These are phyloP conservation scores for Suillus clintonianus DNA, from an alignment of 768 basidiomycete species.

Conservation along the genomic window DNA sequence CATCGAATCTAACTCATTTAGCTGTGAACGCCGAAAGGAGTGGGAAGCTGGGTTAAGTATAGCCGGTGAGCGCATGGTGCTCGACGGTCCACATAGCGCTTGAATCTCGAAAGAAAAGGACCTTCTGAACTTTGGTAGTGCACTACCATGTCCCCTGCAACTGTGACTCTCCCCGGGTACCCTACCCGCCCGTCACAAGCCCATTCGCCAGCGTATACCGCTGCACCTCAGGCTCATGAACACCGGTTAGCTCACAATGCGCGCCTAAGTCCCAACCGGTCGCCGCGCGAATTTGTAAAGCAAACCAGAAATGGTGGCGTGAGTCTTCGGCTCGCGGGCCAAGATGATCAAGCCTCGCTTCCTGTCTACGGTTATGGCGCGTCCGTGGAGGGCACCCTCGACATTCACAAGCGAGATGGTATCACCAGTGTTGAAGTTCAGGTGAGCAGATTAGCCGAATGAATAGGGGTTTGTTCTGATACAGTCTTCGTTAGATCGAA, in stretches of 20 bases:
- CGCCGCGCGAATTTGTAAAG: conserved; percentile 56
- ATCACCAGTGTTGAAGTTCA: conserved; percentile 66
- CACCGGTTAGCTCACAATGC: conserved; percentile 51
- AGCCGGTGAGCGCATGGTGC: conserved; percentile 30
- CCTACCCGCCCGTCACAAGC: conserved; percentile 34
- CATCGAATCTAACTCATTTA: not conserved
- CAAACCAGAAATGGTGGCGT: conserved; percentile 55
- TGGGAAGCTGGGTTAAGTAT: conserved; percentile 37
- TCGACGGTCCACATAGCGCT: conserved; percentile 11
- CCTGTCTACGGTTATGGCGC: conserved; percentile 60
- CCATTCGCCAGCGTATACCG: conserved; percentile 53
- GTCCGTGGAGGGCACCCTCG: conserved; percentile 55
- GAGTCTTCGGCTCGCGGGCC: conserved; percentile 51
- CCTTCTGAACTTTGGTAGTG: conserved; percentile 16
- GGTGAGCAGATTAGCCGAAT: conserved; percentile 34
- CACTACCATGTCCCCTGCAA: conserved; percentile 53
- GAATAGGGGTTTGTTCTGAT: conserved; percentile 2
- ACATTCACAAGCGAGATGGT: conserved; percentile 54
- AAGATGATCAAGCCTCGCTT: conserved; percentile 49
- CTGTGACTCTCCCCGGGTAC: conserved; percentile 55
- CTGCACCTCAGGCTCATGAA: conserved; percentile 55
- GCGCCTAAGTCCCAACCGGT: conserved; percentile 37
- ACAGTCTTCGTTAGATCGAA: conserved; percentile 47
- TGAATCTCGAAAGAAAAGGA: not conserved
- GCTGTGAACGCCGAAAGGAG: conserved; percentile 22